Evolutionary conservation across 1,284 basidiomycete species (phyloP).

Genomic region (Ceratobasidium sp.): DNA sequence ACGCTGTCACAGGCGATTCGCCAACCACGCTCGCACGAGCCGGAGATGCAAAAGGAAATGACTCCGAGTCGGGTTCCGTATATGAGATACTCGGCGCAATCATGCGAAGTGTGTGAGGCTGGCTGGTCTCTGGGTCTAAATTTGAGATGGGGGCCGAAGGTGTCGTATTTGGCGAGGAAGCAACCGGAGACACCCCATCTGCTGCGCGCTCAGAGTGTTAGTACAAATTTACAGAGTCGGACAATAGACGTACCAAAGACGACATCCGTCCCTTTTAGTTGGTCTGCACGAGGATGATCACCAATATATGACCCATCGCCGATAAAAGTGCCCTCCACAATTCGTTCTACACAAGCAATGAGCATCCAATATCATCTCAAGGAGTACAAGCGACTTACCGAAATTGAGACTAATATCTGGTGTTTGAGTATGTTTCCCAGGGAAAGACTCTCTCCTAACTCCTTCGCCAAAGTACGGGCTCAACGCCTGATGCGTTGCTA

Average conservation of each 20-base stretch:
- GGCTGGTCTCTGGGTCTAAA: neutral
- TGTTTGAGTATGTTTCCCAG: conserved; percentile 5
- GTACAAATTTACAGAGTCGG: too few relatives aligned
- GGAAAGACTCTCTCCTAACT: conserved; percentile 35
- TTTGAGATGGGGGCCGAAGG: neutral
- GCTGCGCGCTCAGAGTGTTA: too few relatives aligned
- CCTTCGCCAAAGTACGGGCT: conserved; percentile 20
- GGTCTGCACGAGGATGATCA: neutral
- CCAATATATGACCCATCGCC: conserved; percentile 12
- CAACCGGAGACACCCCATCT: too few relatives aligned
- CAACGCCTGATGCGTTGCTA: neutral
- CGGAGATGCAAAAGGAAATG: conserved; percentile 15
- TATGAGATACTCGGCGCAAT: neutral
- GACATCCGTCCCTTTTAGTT: conserved; percentile 12
- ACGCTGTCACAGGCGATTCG: conserved; percentile 13
- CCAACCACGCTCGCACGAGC: neutral
- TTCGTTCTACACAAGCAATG: neutral
- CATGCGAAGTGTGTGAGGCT: neutral
- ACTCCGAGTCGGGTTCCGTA: neutral
- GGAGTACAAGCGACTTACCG: neutral
- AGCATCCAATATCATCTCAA: neutral
- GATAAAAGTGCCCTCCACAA: conserved; percentile 21
- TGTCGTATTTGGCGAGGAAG: too few relatives aligned
- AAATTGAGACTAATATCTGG: conserved; percentile 24
- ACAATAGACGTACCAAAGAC: neutral